phyloP scores from a whole-genome alignment of 2,329 filamentous ascomycete genomes.

The Aspergillus sclerotialis region DNA sequence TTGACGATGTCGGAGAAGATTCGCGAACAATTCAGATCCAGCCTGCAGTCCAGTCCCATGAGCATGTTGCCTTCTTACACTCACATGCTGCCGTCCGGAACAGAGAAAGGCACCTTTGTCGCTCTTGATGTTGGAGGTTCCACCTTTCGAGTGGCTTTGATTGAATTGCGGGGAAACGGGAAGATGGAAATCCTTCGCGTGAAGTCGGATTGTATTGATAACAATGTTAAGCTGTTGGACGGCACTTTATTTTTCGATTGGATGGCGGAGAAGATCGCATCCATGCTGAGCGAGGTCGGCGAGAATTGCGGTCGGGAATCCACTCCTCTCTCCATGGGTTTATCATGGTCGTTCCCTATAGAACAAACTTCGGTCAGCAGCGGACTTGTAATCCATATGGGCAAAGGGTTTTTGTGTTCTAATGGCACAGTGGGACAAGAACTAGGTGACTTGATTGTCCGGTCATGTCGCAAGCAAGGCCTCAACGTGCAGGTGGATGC shows the following conservation, averaged over 20 bases:
- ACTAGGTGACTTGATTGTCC: constrained; percentile 52
- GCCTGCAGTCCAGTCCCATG: constrained; percentile 49
- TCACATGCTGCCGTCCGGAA: constrained; percentile 53
- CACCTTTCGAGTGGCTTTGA: constrained; percentile 56
- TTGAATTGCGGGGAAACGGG: constrained; percentile 47
- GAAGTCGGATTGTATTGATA: constrained; percentile 50
- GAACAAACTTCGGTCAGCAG: constrained; percentile 56
- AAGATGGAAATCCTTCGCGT: constrained; percentile 50
- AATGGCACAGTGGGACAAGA: constrained; percentile 54
- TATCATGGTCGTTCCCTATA: constrained; percentile 62
- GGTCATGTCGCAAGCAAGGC: constrained; percentile 47
- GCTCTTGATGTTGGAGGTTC: constrained; percentile 61
- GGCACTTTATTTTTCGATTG: constrained; percentile 58
- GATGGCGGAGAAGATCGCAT: constrained; percentile 56
- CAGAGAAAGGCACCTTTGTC: constrained; percentile 54
- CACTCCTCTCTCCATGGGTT: constrained; percentile 48
- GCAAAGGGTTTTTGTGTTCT: constrained; percentile 58
- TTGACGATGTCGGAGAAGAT: constrained; percentile 38
- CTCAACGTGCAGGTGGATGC: constrained; percentile 55
- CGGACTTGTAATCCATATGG: constrained; percentile 55
- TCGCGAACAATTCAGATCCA: constrained; percentile 47
- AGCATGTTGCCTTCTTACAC: constrained; percentile 63
- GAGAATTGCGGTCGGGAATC: constrained; percentile 32
- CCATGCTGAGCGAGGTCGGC: constrained; percentile 41
- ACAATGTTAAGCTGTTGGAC: constrained; percentile 47